Conservation (phyloP, 257 asterid species). For the Nicotiana knightiana region DNA sequence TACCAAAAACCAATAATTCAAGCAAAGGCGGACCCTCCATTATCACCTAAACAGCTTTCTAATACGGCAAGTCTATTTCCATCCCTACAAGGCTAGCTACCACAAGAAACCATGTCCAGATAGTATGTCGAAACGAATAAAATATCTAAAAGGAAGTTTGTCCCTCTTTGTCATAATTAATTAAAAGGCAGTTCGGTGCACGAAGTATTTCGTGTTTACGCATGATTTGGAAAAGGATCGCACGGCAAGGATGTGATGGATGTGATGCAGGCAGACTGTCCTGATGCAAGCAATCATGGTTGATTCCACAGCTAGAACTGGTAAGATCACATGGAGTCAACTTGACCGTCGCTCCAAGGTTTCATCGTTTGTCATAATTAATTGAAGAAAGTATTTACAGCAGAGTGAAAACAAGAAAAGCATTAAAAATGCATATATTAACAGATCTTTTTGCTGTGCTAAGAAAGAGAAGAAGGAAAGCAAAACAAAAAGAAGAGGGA, state of each 20-base stretch:
- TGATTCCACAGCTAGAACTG: too few species aligned
- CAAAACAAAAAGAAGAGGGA: not conserved
- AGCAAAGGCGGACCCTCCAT: not conserved
- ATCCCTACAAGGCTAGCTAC: not conserved
- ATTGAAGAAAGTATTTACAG: too few species aligned
- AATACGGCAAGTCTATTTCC: not conserved
- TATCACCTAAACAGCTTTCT: not conserved
- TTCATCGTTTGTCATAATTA: too few species aligned
- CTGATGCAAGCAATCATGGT: too few species aligned
- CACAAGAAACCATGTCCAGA: not conserved
- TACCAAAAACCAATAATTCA: not conserved
- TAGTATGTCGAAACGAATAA: not conserved
- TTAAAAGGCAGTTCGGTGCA: too few species aligned
- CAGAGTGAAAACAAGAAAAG: not conserved
- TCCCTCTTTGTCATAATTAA: not conserved
- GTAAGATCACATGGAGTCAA: too few species aligned
- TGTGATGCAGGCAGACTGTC: too few species aligned
- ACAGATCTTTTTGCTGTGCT: not conserved
- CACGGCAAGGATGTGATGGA: too few species aligned
- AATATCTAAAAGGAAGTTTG: not conserved
- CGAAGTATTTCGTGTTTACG: rapidly evolving
- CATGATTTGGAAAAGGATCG: rapidly evolving
- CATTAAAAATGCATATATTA: not conserved
- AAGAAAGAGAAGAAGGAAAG: not conserved
- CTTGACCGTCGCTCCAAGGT: too few species aligned